Conservation (phyloP, 1,284 basidiomycete genomes). For the Amylostereum chailletii region DNA sequence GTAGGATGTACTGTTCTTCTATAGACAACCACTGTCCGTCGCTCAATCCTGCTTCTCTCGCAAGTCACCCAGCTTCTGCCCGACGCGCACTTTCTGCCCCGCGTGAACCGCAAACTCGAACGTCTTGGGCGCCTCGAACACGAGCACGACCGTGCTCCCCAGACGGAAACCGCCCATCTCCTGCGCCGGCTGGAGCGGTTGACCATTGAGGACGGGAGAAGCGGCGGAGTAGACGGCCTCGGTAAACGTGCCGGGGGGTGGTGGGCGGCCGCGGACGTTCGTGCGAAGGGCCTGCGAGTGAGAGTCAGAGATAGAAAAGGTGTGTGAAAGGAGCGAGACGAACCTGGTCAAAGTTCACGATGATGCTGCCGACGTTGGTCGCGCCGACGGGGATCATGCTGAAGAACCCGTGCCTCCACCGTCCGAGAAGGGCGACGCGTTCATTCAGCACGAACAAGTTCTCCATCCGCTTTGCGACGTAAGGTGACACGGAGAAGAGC, state of each 20-base stretch:
- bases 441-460: conserved; percentile 98
- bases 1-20: too few relatives aligned
- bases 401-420: conserved; percentile 96
- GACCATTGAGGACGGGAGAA: conserved; percentile 76
- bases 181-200: conserved; percentile 81
- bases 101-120: conserved; percentile 79
- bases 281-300: conserved; percentile 66
- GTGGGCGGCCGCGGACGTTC: conserved; percentile 66
- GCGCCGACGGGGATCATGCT: conserved; percentile 97
- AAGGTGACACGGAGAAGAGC: conserved; percentile 94
- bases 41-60: conserved; percentile 11
- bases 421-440: conserved; percentile 91
- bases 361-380: conserved; percentile 96
- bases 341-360: conserved; percentile 92
- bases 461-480: conserved; percentile 86
- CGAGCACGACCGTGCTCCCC: conserved; percentile 92
- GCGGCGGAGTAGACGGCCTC: conserved; percentile 88
- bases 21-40: too few relatives aligned
- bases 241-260: conserved; percentile 82
- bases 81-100: conserved; percentile 86
- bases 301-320: neutral
- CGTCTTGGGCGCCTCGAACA: conserved; percentile 87
- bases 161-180: conserved; percentile 98
- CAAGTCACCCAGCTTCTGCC: conserved; percentile 64
- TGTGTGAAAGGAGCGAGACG: conserved; percentile 12